These are phyloP conservation scores for Mucor saturninus DNA, from an alignment of 371 early-diverging fungal genomes.

Conservation along the genomic window DNA sequence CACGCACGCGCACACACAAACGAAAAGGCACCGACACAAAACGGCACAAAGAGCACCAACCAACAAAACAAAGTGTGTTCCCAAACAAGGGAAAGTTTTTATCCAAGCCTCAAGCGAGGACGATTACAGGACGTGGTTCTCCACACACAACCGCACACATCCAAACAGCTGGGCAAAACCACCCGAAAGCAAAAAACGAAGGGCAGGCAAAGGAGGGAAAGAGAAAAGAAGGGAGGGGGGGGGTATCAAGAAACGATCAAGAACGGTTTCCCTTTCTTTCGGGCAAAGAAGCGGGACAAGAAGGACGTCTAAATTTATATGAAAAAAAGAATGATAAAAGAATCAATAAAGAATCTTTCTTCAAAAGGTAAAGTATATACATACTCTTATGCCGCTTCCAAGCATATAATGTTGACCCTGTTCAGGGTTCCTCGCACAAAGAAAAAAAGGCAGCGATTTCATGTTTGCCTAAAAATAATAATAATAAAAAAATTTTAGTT, in stretches of 20 bases:
- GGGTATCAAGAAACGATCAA: not conserved
- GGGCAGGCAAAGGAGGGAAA: too few relatives aligned
- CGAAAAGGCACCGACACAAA: too few relatives aligned
- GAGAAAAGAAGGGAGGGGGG: not conserved
- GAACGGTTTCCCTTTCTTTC: too few relatives aligned
- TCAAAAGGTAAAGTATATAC: not conserved
- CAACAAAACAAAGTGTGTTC: too few relatives aligned
- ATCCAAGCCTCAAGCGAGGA: not conserved
- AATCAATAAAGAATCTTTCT: not conserved
- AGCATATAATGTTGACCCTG: not conserved
- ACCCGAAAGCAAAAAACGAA: too few relatives aligned
- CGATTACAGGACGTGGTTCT: not conserved
- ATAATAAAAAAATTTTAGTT: too few relatives aligned
- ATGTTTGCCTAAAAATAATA: too few relatives aligned
- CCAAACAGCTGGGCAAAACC: not conserved
- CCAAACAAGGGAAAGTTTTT: too few relatives aligned
- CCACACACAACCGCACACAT: too few relatives aligned
- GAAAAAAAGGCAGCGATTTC: not conserved
- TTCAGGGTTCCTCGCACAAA: not conserved
- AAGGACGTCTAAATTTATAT: not conserved
- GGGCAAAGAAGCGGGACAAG: not conserved
- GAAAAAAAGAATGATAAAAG: not conserved
- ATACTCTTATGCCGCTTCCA: not conserved
- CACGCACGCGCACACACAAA: too few relatives aligned
- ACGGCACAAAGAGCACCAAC: too few relatives aligned